Percentiles rank a stretch among this genome's conserved stretches.
Conservation (phyloP, 345 rosid species). For the Laguncularia racemosa region DNA sequence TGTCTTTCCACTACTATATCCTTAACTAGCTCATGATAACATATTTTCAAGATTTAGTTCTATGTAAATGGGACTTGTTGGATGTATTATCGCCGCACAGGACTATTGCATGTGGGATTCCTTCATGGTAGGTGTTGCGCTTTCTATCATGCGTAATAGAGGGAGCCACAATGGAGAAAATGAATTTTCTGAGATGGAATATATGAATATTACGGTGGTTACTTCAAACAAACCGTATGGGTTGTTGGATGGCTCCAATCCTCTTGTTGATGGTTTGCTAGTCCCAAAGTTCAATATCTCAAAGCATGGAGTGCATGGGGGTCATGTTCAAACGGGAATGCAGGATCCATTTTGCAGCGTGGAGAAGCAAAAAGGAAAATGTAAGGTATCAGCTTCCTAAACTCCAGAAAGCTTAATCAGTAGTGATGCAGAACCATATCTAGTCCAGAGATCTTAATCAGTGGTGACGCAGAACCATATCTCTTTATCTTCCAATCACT, state of each 20-base stretch:
- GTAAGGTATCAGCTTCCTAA: conserved; percentile 34
- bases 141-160: conserved; percentile 47
- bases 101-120: conserved; percentile 88
- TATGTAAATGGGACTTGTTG: background rate
- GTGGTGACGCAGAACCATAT: background rate
- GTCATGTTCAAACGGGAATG: conserved; percentile 64
- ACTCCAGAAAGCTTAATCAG: background rate
- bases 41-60: background rate
- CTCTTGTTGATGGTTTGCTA: conserved; percentile 43
- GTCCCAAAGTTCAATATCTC: conserved; percentile 49
- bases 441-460: background rate
- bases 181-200: conserved; percentile 70
- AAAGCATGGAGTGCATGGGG: conserved; percentile 60
- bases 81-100: conserved; percentile 15
- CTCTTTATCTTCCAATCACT: background rate
- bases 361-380: conserved; percentile 48
- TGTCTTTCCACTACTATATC: background rate
- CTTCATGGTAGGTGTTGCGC: conserved; percentile 60
- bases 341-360: conserved; percentile 53
- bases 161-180: conserved; percentile 36
- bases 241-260: conserved; percentile 61
- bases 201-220: conserved; percentile 63
- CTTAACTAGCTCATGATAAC: background rate
- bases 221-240: conserved; percentile 75
- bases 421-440: background rate